Percentiles rank a stretch among this genome's conserved stretches.
These are phyloP conservation scores for Alternaria brassicicola DNA, from an alignment of 2,329 filamentous ascomycete species.

Conservation along the genomic window DNA sequence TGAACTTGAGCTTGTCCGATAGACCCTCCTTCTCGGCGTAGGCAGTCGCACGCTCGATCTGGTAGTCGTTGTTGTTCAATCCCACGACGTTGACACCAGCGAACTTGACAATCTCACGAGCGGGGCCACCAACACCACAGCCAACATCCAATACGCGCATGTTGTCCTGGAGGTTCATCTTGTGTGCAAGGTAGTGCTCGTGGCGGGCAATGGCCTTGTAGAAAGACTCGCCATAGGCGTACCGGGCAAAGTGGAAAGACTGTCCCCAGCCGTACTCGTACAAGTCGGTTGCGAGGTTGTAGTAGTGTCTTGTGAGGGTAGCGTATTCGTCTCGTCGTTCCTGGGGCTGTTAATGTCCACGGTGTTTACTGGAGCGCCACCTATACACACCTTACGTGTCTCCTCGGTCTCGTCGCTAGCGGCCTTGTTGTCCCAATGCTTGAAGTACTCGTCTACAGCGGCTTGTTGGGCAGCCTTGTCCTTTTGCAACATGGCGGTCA, in stretches of 20 bases:
- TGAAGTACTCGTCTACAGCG: constrained; percentile 91
- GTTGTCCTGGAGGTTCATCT: constrained; percentile 81
- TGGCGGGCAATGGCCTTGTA: constrained; percentile 91
- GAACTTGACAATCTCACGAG: constrained; percentile 95
- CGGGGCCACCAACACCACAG: constrained; percentile 94
- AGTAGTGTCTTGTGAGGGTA: constrained; percentile 92
- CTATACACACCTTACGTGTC: constrained; percentile 69
- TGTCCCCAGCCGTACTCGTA: constrained; percentile 98
- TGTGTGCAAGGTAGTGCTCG: constrained; percentile 94
- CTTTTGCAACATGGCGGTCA: constrained; percentile 86
- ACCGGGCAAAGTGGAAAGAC: constrained; percentile 97
- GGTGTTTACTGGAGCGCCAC: background rate
- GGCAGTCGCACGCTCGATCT: constrained; percentile 88
- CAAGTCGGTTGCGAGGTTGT: constrained; percentile 93
- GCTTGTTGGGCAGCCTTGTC: constrained; percentile 77
- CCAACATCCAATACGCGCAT: constrained; percentile 95
- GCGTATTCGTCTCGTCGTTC: constrained; percentile 87
- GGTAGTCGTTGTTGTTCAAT: constrained; percentile 99
- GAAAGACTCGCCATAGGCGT: constrained; percentile 84
- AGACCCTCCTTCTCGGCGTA: constrained; percentile 85
- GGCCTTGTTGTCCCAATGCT: constrained; percentile 90
- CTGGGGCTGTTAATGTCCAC: constrained; percentile 53
- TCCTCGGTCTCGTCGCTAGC: constrained; percentile 81
- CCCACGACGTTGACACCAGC: constrained; percentile 86
- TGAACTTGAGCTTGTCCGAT: constrained; percentile 78